Percentiles rank a stretch among this genome's conserved stretches.
Conservation (phyloP, 1,284 basidiomycete genomes). For the Athelia psychrophila region DNA sequence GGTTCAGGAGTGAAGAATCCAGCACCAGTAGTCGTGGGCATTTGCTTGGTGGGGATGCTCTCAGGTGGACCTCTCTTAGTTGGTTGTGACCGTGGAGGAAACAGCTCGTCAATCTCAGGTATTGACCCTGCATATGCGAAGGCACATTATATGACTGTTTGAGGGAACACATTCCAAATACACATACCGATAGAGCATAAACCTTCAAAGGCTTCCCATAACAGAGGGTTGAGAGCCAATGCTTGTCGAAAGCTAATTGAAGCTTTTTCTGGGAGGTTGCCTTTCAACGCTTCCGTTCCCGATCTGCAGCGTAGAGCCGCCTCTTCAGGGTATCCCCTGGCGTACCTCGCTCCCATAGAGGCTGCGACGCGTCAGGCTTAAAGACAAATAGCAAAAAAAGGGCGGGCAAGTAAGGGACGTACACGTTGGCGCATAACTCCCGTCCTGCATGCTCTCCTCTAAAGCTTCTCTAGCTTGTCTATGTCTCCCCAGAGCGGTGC, state of each 20-base stretch:
- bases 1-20: slow-evolving; percentile 81
- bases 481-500: slow-evolving; percentile 66
- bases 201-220: slow-evolving; percentile 95
- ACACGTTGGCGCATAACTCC: slow-evolving; percentile 53
- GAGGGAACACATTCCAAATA: slow-evolving; percentile 4
- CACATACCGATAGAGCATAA: slow-evolving; percentile 78
- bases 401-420: slow-evolving; percentile 25
- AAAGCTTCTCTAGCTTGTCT: slow-evolving; percentile 70
- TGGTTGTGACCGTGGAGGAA: slow-evolving; percentile 64
- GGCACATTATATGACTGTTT: slow-evolving; percentile 13
- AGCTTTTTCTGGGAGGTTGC: slow-evolving; percentile 74
- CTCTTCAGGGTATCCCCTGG: slow-evolving; percentile 59
- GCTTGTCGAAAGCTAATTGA: slow-evolving; percentile 71
- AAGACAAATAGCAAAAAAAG: slow-evolving; percentile 6
- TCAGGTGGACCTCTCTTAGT: slow-evolving; percentile 49
- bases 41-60: slow-evolving; percentile 39
- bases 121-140: slow-evolving; percentile 54
- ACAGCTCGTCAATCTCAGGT: slow-evolving; percentile 67
- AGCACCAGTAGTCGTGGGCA: slow-evolving; percentile 53
- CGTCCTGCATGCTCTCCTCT: slow-evolving; percentile 54
- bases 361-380: slow-evolving; percentile 29
- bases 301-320: slow-evolving; percentile 67
- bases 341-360: slow-evolving; percentile 46
- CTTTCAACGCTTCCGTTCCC: slow-evolving; percentile 69
- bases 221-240: slow-evolving; percentile 71